Percentiles rank a stretch among this genome's conserved stretches.
Evolutionary conservation across 2,329 filamentous ascomycete species (phyloP).

Genomic region (Beauveria sp.): DNA sequence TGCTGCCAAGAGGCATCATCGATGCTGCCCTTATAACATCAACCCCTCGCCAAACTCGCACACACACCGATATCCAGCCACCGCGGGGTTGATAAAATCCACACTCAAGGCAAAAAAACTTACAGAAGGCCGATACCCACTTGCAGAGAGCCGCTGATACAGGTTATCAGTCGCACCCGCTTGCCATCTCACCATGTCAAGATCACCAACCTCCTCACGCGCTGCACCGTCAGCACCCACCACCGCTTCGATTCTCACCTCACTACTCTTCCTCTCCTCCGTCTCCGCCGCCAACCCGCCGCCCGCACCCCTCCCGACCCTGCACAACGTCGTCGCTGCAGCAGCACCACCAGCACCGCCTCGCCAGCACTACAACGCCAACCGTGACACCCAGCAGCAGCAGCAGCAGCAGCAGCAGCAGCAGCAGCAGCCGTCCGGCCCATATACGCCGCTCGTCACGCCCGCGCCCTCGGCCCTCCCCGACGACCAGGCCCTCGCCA

Average conservation of each 20-base stretch:
- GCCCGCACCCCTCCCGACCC: not conserved
- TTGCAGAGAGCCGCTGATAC: not conserved
- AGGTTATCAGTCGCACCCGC: no score
- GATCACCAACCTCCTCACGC: not conserved
- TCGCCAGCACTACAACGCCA: not conserved
- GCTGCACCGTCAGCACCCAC: not conserved
- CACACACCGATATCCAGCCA: not conserved
- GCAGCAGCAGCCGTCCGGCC: not conserved
- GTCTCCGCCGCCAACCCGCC: not conserved
- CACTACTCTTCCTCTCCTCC: not conserved
- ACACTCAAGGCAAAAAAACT: not conserved
- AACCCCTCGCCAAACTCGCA: not conserved
- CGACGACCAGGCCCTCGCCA: constrained; percentile 21
- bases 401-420: not conserved
- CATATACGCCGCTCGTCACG: constrained; percentile 24
- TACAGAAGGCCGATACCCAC: not conserved
- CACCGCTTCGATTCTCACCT: not conserved
- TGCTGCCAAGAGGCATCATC: not conserved
- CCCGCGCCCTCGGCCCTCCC: constrained; percentile 26
- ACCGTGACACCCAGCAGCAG: not conserved
- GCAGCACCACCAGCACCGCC: not conserved
- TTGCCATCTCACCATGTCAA: not conserved
- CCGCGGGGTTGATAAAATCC: not conserved
- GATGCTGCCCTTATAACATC: not conserved
- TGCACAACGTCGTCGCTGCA: not conserved